These are phyloP conservation scores for Stachybotrys chlorohalonatus DNA, from an alignment of 2,329 filamentous ascomycete genomes.

Conservation along the genomic window DNA sequence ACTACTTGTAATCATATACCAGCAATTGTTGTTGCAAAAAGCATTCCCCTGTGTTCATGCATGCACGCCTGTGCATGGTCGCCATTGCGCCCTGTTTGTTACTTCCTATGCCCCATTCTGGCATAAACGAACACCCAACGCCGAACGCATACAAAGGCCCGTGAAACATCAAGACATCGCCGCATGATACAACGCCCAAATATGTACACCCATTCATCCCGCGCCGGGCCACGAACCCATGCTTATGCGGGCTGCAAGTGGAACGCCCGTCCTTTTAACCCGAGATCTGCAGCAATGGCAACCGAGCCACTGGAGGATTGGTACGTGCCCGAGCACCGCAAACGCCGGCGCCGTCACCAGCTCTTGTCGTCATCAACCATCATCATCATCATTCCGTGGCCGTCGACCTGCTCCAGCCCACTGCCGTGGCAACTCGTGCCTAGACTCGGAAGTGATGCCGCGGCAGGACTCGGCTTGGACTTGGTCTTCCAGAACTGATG, in stretches of 20 bases:
- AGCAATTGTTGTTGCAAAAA: too few relatives aligned
- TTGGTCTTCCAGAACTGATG: conserved; percentile 55
- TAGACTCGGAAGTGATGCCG: not conserved
- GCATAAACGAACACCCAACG: not conserved
- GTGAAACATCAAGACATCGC: not conserved
- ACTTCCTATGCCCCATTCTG: not conserved
- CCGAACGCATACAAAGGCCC: not conserved
- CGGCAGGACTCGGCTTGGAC: conserved; percentile 17
- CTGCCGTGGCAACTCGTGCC: conserved; percentile 46
- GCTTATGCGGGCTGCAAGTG: not conserved
- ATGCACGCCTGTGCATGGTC: too few relatives aligned
- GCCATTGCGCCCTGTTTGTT: not conserved
- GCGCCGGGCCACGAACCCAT: not conserved
- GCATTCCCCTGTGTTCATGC: too few relatives aligned
- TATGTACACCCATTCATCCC: not conserved
- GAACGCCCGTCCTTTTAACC: not conserved
- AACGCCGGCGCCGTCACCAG: not conserved
- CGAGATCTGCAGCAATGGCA: not conserved
- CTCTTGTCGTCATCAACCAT: not conserved
- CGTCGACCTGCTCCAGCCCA: conserved; percentile 14
- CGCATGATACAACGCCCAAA: not conserved
- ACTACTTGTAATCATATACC: too few relatives aligned
- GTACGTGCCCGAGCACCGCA: not conserved
- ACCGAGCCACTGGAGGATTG: not conserved
- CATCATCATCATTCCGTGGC: not conserved